These are phyloP conservation scores for Fraxinus americana DNA, from an alignment of 257 asterid genomes.

Conservation along the genomic window DNA sequence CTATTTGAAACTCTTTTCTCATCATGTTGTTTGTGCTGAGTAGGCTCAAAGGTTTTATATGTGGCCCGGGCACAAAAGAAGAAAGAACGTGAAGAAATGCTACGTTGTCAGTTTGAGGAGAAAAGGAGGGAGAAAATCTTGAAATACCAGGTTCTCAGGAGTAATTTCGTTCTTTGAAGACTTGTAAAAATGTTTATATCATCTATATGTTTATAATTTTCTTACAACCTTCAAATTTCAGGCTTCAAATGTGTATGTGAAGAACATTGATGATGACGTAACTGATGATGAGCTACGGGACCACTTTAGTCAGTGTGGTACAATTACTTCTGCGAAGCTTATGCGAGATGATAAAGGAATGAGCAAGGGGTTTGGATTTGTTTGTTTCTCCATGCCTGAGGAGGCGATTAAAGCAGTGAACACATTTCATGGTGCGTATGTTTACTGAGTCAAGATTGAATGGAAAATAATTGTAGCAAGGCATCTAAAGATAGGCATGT, in stretches of 20 bases:
- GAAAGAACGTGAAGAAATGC: slow-evolving; percentile 67
- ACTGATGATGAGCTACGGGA: slow-evolving; percentile 70
- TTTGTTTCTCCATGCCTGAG: slow-evolving; percentile 78
- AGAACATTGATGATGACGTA: slow-evolving; percentile 71
- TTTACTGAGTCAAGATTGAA: not conserved
- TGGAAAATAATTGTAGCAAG: slow-evolving; percentile 3
- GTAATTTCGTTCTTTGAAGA: slow-evolving; percentile 16
- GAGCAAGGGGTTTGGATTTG: slow-evolving; percentile 89
- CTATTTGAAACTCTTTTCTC: slow-evolving; percentile 15
- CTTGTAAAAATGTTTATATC: not conserved
- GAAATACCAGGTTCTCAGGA: slow-evolving; percentile 63
- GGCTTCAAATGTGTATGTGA: slow-evolving; percentile 85
- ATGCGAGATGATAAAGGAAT: slow-evolving; percentile 84
- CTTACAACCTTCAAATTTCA: slow-evolving; percentile 29
- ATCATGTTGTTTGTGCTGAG: slow-evolving; percentile 15
- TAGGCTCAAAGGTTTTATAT: slow-evolving; percentile 75
- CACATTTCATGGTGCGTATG: slow-evolving; percentile 54
- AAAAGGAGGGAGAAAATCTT: slow-evolving; percentile 60
- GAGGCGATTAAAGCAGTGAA: slow-evolving; percentile 74
- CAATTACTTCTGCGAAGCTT: slow-evolving; percentile 71
- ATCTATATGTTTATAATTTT: slow-evolving; percentile 2
- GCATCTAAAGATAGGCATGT: not conserved
- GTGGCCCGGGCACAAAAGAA: slow-evolving; percentile 89
- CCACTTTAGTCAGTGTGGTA: slow-evolving; percentile 70
- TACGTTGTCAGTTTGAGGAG: slow-evolving; percentile 76